A percentile compares a stretch with the other conserved stretches of the same genome.
phyloP scores from a whole-genome alignment of 208 protist species.

The Acanthamoeba royreba region DNA sequence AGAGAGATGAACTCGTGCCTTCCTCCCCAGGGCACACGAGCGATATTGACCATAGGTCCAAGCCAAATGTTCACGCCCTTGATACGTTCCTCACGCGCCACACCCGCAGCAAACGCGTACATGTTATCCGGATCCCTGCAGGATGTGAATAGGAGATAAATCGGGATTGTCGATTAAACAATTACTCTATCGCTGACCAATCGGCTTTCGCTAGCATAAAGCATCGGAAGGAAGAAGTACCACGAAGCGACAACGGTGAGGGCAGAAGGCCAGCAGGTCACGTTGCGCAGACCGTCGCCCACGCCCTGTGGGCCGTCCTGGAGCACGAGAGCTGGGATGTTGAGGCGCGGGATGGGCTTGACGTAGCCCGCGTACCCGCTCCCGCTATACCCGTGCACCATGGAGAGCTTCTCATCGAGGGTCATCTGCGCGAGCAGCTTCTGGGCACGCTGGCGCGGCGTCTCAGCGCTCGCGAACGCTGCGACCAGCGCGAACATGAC shows the following conservation, averaged over 20 bases:
- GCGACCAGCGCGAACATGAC: neutral
- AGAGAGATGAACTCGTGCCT: neutral
- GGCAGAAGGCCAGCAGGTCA: conserved; percentile 58
- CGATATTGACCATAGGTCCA: conserved; percentile 61
- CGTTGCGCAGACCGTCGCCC: conserved; percentile 16
- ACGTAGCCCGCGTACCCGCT: conserved; percentile 40
- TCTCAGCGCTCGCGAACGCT: neutral
- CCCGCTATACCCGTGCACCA: conserved; percentile 17
- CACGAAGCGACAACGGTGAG: conserved; percentile 68
- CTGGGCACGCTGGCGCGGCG: neutral
- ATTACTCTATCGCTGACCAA: too few relatives aligned
- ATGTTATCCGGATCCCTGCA: neutral
- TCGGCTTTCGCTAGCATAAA: too few relatives aligned
- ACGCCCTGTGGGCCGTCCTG: conserved; percentile 67
- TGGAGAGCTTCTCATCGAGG: conserved; percentile 40
- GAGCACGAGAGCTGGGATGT: conserved; percentile 55
- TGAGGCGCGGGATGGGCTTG: conserved; percentile 21
- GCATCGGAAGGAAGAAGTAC: neutral
- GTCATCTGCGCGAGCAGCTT: conserved; percentile 38
- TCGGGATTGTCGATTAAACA: too few relatives aligned
- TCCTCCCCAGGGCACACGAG: neutral
- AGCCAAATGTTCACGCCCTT: conserved; percentile 66
- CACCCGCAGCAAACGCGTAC: conserved; percentile 62
- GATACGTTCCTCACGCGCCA: conserved; percentile 30
- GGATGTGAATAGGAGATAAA: neutral